Evolutionary conservation across 331 rosid genomes (phyloP), one percentile per base, ranked within the genome.

Genomic region (Prunus yedoensis): DNA sequence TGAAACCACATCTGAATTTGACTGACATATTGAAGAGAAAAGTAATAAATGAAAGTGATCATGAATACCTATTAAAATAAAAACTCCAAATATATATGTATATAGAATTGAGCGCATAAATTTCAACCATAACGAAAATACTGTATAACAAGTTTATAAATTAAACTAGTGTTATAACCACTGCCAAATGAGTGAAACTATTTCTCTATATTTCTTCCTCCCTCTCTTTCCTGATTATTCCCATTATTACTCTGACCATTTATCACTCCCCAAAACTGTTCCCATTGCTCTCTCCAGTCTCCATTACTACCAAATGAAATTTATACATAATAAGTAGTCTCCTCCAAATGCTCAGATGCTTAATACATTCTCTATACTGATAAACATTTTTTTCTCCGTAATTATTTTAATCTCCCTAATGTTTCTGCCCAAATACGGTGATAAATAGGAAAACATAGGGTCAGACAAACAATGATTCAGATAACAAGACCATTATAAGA

Each of bases 1-100:
- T 15, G 91, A 87, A 87, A 92, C 77, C 74, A 77, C 77, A 69
- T 90, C 96, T 71, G 97, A 90, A 88, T 89, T 91, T 75, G 89
- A 88, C 99, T 95, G 94, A 79, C 87, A 89, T 68, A 71, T 70
- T 27, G 56, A 59, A 60, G 69, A 83, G 75, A 74, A 21, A 49
- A 74, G 21, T 27, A 73, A 60, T 21, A 49, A 28, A 59, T 56
- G 35, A 71, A 71, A 23, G 18, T 53, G 52, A 54, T 35, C 64
- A 43, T 17, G 12, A 38, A 10, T 35, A 54, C 51, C 35, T 54
- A n/a, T 69, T 51, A 10, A 18, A 23, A 30, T 16, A 15, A 27
- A 50, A 25, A 49, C 10, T 49, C 35, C 69, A 66, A 2, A 5
- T 30, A 35, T 35, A 35, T 35, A 35, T 35, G 41, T 35, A 35